phyloP scores from a whole-genome alignment of 192 early-diverging fungal species.

The Lobosporangium transversale region DNA sequence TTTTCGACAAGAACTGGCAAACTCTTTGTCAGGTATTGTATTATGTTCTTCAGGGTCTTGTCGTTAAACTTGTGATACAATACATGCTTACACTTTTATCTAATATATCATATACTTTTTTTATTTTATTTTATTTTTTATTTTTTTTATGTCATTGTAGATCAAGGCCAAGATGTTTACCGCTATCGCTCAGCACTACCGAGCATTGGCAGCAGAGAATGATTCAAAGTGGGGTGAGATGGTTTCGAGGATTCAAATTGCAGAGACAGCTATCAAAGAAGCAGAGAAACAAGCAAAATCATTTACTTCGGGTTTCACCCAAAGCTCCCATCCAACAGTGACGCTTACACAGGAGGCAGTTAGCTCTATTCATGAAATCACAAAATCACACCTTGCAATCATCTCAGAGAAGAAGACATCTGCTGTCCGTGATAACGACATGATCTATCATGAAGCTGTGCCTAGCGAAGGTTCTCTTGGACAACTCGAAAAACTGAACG shows the following conservation, averaged over 20 bases:
- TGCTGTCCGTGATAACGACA: slow-evolving; percentile 91
- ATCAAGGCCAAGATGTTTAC: slow-evolving; percentile 91
- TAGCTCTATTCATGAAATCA: slow-evolving; percentile 77
- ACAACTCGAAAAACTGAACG: slow-evolving; percentile 85
- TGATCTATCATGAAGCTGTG: slow-evolving; percentile 91
- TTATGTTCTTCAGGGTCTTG: not conserved
- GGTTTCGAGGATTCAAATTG: slow-evolving; percentile 80
- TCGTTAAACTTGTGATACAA: no score
- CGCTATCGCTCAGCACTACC: slow-evolving; percentile 89
- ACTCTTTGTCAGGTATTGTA: slow-evolving; percentile 75
- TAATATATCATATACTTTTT: no score
- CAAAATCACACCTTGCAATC: slow-evolving; percentile 69
- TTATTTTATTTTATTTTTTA: no score
- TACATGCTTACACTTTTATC: no score
- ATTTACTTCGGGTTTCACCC: slow-evolving; percentile 70
- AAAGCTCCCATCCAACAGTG: slow-evolving; percentile 66
- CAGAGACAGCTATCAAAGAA: slow-evolving; percentile 88
- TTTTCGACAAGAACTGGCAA: slow-evolving; percentile 86
- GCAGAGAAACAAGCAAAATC: slow-evolving; percentile 77
- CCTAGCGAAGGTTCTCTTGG: slow-evolving; percentile 83
- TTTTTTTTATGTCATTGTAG: slow-evolving; percentile 44
- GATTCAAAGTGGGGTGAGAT: slow-evolving; percentile 88
- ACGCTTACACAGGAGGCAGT: slow-evolving; percentile 72
- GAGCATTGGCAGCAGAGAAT: slow-evolving; percentile 75
- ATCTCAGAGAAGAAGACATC: slow-evolving; percentile 76